Base-by-base conservation (phyloP, 2,329 filamentous ascomycete genomes). In the Talaromyces atroroseus region DNA sequence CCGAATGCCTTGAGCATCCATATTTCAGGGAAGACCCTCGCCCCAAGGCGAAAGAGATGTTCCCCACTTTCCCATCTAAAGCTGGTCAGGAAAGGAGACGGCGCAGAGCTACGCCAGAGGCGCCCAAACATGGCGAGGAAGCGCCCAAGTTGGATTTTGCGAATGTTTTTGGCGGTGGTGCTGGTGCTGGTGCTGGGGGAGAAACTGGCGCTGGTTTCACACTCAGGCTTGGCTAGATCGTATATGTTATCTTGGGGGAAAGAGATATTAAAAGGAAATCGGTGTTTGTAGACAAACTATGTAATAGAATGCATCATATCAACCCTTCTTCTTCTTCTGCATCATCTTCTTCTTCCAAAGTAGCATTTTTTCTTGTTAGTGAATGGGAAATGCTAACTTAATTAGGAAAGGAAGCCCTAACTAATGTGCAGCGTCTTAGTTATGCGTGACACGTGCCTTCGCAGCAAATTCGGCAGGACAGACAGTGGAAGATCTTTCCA, bases 31-130 rank as follows among this genome's bases (percentile, higher is more conserved):
- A 97, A 74, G 88, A 95, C 63, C 94, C 94, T 0, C 88, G 88
- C 59, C 90, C 92, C 1, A 97, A 97, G 75, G 85, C 87, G 7
- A 88, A 90, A 68, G 88, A 87, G 65, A 87, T 99, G 86, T 97
- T 99, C 68, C 94, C 94, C 2, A 97, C 94, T 0, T 99, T 97
- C 70, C 94, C 94, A 0, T 94, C 89, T 65, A 96, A 95, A 72
- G 94, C 94, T 0, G 90, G 91, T 1, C 88, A 94, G 77, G 94
- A 99, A 78, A 87, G 86, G 67, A 79, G 91, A 63, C 78, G 89
- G 61, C 79, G 83, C 38, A 79, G 82, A 58, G 84, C 85, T 59
- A 92, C 86, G 61, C 94, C 94, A 1, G 86, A 91, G 70, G 94
- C 94, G 6, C 94, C 94, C 0, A 83, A 82, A 40, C 79, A 92